A percentile compares a stretch with the other conserved stretches of the same genome.
phyloP scores from a whole-genome alignment of 1,139 yeast species.

The Wickerhamomyces sp. region DNA sequence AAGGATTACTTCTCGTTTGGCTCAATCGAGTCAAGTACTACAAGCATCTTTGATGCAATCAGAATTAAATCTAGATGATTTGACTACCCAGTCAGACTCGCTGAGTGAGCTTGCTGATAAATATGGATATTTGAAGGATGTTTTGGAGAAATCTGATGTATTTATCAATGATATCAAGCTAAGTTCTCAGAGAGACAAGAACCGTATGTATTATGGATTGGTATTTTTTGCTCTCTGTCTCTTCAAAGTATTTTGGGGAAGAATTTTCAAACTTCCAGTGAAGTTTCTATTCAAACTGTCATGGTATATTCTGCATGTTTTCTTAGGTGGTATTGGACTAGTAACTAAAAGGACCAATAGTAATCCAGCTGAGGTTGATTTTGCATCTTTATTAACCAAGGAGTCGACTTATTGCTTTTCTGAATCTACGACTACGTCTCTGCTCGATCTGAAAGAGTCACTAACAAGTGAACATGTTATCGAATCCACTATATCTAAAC shows the following conservation, averaged over 20 bases:
- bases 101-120: slow-evolving; percentile 41
- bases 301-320: slow-evolving; percentile 41
- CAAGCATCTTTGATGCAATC: slow-evolving; percentile 54
- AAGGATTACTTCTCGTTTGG: slow-evolving; percentile 30
- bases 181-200: slow-evolving; percentile 51
- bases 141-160: slow-evolving; percentile 46
- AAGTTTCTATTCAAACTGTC: slow-evolving; percentile 45
- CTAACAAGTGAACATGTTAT: background rate
- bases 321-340: slow-evolving; percentile 26
- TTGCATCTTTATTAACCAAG: background rate
- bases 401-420: no score
- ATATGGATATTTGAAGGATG: slow-evolving; percentile 40
- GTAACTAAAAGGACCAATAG: slow-evolving; percentile 9
- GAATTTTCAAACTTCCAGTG: slow-evolving; percentile 48
- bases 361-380: background rate
- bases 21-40: slow-evolving; percentile 37
- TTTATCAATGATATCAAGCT: slow-evolving; percentile 44
- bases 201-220: slow-evolving; percentile 47
- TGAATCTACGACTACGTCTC: no score
- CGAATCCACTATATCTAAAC: background rate
- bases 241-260: slow-evolving; percentile 53
- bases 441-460: no score
- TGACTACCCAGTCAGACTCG: slow-evolving; percentile 52
- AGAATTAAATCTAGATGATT: slow-evolving; percentile 53
- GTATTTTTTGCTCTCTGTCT: slow-evolving; percentile 47